Evolutionary conservation across 805 yeast genomes (phyloP).

Genomic region (Saturnispora hagleri): DNA sequence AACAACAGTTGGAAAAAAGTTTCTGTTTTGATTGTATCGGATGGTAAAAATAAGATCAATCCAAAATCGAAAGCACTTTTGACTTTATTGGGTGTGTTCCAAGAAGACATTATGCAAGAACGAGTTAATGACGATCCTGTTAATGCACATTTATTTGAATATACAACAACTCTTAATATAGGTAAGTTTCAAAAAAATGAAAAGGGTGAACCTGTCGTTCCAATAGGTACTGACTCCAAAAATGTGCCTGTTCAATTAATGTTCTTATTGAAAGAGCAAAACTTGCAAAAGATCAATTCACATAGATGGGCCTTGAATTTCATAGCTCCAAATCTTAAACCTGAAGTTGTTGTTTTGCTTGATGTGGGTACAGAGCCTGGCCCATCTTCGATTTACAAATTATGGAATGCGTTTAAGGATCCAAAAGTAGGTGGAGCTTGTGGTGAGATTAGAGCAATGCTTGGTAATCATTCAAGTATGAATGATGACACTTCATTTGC

Average conservation of each 20-base stretch:
- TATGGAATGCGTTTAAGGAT: slow-evolving; percentile 78
- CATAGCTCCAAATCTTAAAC: slow-evolving; percentile 71
- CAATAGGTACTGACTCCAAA: slow-evolving; percentile 46
- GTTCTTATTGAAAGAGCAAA: slow-evolving; percentile 82
- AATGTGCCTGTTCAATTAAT: slow-evolving; percentile 77
- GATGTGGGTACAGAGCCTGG: slow-evolving; percentile 96
- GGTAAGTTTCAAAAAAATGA: slow-evolving; percentile 33
- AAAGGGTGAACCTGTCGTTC: slow-evolving; percentile 45
- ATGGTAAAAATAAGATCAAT: slow-evolving; percentile 80
- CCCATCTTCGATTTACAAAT: slow-evolving; percentile 73
- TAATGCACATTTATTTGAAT: slow-evolving; percentile 84
- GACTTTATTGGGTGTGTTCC: slow-evolving; percentile 81
- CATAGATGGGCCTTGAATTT: slow-evolving; percentile 96
- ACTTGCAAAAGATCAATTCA: slow-evolving; percentile 84
- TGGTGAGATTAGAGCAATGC: slow-evolving; percentile 85
- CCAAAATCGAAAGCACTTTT: slow-evolving; percentile 70
- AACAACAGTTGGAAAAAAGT: slow-evolving; percentile 89
- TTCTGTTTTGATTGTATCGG: slow-evolving; percentile 80
- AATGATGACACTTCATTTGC: slow-evolving; percentile 24
- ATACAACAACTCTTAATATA: slow-evolving; percentile 83
- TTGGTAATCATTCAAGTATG: slow-evolving; percentile 24
- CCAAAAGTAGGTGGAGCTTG: slow-evolving; percentile 93
- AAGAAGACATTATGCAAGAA: slow-evolving; percentile 90
- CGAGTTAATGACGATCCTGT: slow-evolving; percentile 76
- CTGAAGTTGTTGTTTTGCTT: slow-evolving; percentile 70